A percentile compares a stretch with the other conserved stretches of the same genome.
These are phyloP conservation scores for Globisporangium parvum DNA, from an alignment of 352 stramenopile genomes.

Conservation along the genomic window DNA sequence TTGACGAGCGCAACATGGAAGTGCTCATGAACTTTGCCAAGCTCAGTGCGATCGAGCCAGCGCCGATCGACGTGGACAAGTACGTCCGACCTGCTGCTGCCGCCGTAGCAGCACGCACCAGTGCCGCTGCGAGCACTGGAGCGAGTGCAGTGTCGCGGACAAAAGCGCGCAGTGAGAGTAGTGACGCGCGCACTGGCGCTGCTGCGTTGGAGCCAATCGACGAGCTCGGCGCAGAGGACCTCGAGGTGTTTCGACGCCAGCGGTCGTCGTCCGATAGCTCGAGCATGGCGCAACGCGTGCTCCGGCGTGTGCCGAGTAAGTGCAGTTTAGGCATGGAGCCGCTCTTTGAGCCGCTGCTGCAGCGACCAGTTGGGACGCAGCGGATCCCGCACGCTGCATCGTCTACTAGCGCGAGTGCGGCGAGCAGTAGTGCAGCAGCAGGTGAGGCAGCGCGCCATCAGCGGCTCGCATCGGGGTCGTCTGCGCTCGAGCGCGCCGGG, in stretches of 20 bases:
- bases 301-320: slow-evolving; percentile 21
- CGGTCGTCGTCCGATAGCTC: slow-evolving; percentile 17
- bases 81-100: slow-evolving; percentile 30
- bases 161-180: slow-evolving; percentile 1
- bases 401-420: background rate
- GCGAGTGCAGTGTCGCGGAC: background rate
- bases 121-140: background rate
- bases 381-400: background rate
- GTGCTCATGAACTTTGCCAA: slow-evolving; percentile 81
- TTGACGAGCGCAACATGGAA: slow-evolving; percentile 54
- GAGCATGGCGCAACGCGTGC: slow-evolving; percentile 1
- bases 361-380: slow-evolving; percentile 60
- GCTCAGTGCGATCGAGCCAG: slow-evolving; percentile 51
- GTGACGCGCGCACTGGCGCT: background rate
- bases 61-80: slow-evolving; percentile 37
- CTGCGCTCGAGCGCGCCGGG: slow-evolving; percentile 8
- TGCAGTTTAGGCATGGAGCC: slow-evolving; percentile 64
- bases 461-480: slow-evolving; percentile 1
- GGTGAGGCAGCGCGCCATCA: background rate
- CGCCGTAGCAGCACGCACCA: background rate
- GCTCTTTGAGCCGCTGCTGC: slow-evolving; percentile 68
- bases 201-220: slow-evolving; percentile 5
- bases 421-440: background rate
- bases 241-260: slow-evolving; percentile 10
- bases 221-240: slow-evolving; percentile 7